phyloP scores from a whole-genome alignment of 1,284 basidiomycete species.

The Heliocybe sulcata region DNA sequence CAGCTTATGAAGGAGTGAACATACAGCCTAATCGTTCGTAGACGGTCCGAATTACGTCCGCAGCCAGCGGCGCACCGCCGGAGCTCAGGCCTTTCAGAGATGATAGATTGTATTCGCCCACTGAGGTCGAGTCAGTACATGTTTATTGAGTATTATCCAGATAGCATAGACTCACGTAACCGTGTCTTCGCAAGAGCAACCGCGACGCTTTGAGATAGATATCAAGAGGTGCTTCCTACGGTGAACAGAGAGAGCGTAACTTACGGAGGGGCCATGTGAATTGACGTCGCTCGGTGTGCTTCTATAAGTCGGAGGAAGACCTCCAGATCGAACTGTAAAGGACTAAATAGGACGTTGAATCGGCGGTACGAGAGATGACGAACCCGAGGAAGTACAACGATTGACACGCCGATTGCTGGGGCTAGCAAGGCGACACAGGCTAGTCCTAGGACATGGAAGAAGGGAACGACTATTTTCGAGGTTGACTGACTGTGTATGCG shows the following conservation, averaged over 20 bases:
- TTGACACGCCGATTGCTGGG: neutral
- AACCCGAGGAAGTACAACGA: neutral
- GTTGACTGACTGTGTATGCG: neutral
- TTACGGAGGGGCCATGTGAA: neutral
- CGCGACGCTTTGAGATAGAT: neutral
- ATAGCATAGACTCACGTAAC: neutral
- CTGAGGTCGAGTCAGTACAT: neutral
- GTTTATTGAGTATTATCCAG: neutral
- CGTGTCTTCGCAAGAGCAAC: conserved; percentile 1
- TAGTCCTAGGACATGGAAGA: conserved; percentile 1
- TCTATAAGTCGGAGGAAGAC: neutral
- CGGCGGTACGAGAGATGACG: neutral
- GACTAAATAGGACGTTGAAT: neutral
- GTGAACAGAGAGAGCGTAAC: no score
- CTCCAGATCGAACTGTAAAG: neutral
- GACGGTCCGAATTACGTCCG: neutral
- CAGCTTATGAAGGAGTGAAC: neutral
- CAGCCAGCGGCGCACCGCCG: neutral
- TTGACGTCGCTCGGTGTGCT: neutral
- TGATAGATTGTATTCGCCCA: conserved; percentile 1
- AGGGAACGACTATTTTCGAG: neutral
- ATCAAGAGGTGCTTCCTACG: neutral
- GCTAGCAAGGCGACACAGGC: neutral
- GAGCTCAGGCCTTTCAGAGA: neutral
- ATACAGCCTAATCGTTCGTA: neutral